Evolutionary conservation across 495 filamentous ascomycete genomes (phyloP), one percentile per base, ranked within the genome.

Genomic region (Podospora anserina): DNA sequence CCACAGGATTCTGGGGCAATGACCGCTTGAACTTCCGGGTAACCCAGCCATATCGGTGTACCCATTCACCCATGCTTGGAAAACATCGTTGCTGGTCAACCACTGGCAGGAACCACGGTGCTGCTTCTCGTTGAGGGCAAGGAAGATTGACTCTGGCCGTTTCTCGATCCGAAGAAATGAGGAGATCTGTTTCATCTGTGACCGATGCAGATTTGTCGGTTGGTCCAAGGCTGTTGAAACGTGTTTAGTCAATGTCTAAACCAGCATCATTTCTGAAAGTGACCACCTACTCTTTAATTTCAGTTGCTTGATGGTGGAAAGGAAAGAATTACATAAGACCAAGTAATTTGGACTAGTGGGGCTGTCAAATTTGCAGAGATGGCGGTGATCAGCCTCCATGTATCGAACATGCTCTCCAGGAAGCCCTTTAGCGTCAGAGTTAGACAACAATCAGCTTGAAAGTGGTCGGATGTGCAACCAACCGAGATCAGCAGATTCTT

Each of bases 351-450:
- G 68, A 32, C 70, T 65, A 5, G 34, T 54, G 18, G 55, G 59
- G 16, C 57, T 70, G 7, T 72, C 66, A 34, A 71, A 76, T 18
- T 76, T 76, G 72, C 68, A 70, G 0, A 76, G 18, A 58, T 66
- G 61, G 9, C 72, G 81, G 66, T 85, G 83, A 62, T 84, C 76
- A 1, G 82, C 82, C 62, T 83, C 70, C 4, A 86, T 62, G 20
- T 75, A 75, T 18, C 72, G 71, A 5, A 69, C 72, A 18, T 74
- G 68, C 68, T 84, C 82, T 9, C 75, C 73, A 3, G 73, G 71
- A 65, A 80, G 78, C 44, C 81, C 81, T 59, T n/a, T 27, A 66
- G 23, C 4, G 9, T 23, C 16, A 13, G 9, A 57, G 54, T 57
- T 57, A 39, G 34, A 39, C 34, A 11, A 39, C 34, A 11, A 39